These are phyloP conservation scores for Isoetes taiwanensis DNA, from an alignment of 75 land plant species.

Conservation along the genomic window DNA sequence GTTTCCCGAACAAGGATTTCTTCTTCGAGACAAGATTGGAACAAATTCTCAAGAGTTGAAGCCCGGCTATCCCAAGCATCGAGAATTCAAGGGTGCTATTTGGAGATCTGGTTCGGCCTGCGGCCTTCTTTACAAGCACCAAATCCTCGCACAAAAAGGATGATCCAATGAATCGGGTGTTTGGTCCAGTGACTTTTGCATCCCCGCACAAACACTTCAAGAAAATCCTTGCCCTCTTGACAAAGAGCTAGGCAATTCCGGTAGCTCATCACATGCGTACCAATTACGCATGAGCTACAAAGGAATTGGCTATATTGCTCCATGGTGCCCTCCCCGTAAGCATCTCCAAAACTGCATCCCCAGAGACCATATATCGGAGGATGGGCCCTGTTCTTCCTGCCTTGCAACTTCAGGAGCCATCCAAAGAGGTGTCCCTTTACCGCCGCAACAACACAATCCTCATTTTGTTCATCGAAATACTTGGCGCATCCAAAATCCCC, in stretches of 20 bases:
- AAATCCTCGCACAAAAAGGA: too few relatives aligned
- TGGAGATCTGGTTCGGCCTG: too few relatives aligned
- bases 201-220: too few relatives aligned
- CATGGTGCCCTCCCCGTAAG: constrained; percentile 42
- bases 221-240: constrained; percentile 54
- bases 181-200: too few relatives aligned
- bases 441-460: not conserved
- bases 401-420: constrained; percentile 41
- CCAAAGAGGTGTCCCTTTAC: constrained; percentile 31
- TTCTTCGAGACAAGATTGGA: too few relatives aligned
- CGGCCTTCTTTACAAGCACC: too few relatives aligned
- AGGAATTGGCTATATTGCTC: constrained; percentile 23
- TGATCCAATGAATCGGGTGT: too few relatives aligned
- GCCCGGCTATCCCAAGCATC: too few relatives aligned
- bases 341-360: constrained; percentile 55
- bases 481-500: constrained; percentile 78
- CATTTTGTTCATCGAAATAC: constrained; percentile 3
- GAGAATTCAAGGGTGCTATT: too few relatives aligned
- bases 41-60: too few relatives aligned
- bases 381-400: constrained; percentile 31
- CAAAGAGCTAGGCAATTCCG: constrained; percentile 35
- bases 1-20: too few relatives aligned
- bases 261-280: constrained; percentile 33
- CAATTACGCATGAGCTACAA: constrained; percentile 39
- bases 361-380: constrained; percentile 40